Conservation (phyloP, 1,284 basidiomycete genomes). For the Schizophyllum amplum region DNA sequence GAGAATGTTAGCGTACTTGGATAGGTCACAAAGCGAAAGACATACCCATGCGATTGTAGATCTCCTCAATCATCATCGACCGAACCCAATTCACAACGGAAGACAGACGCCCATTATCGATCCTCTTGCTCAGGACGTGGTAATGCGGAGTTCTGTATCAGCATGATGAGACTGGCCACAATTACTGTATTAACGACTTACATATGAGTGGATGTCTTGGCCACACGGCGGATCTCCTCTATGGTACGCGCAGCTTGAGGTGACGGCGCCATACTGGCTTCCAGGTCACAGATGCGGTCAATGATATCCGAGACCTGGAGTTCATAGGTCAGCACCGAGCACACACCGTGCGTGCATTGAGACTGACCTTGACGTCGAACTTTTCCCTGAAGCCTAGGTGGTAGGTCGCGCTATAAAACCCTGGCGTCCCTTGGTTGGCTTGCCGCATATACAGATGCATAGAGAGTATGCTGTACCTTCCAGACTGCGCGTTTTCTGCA, state of each 20-base stretch:
- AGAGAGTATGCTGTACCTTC: conserved; percentile 26
- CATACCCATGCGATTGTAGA: conserved; percentile 45
- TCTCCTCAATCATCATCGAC: conserved; percentile 41
- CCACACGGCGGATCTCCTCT: conserved; percentile 34
- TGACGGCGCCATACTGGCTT: conserved; percentile 29
- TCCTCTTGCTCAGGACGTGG: conserved; percentile 37
- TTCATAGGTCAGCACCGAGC: background rate
- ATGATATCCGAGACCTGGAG: conserved; percentile 37
- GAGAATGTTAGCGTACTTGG: background rate
- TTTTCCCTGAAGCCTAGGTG: conserved; percentile 55
- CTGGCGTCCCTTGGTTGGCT: conserved; percentile 22
- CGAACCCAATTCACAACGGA: conserved; percentile 35
- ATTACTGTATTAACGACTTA: conserved; percentile 16
- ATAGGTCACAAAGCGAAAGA: conserved; percentile 2
- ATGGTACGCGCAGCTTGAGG: conserved; percentile 27
- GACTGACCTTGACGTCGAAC: conserved; percentile 34
- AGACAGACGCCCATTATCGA: conserved; percentile 24
- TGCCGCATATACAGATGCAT: background rate
- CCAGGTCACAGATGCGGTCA: conserved; percentile 32
- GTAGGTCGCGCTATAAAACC: conserved; percentile 56
- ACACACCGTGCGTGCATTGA: background rate
- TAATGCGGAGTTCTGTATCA: conserved; percentile 48
- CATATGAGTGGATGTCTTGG: conserved; percentile 49
- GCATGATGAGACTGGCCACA: background rate
- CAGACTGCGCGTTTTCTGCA: conserved; percentile 45